phyloP scores from a whole-genome alignment of 768 basidiomycete species.

The Lentinus tigrinus region DNA sequence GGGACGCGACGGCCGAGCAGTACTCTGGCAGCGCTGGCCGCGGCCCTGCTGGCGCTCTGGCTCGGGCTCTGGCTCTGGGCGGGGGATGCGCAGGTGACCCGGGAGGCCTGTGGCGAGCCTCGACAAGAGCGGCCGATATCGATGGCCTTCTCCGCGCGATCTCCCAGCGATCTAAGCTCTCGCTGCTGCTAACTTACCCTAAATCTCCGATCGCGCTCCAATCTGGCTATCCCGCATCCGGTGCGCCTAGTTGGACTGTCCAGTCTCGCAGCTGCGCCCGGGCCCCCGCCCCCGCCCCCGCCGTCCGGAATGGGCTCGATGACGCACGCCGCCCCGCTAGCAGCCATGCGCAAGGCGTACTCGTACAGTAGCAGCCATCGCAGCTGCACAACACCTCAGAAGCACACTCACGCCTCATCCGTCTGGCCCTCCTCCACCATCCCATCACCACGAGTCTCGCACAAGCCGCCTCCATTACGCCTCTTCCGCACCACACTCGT shows the following conservation, averaged over 20 bases:
- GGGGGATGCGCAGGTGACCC: no score
- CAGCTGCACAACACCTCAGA: not conserved
- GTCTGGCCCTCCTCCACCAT: not conserved
- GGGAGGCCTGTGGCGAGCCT: not conserved
- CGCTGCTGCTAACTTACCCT: not conserved
- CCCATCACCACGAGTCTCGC: constrained; percentile 9
- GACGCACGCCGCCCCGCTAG: not conserved
- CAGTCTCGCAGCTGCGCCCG: not conserved
- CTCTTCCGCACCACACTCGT: not conserved
- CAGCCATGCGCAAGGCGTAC: not conserved
- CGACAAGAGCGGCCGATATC: not conserved
- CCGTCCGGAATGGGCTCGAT: no score
- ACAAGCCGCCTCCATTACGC: constrained; percentile 3
- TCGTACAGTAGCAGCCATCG: not conserved
- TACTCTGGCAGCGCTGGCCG: no score
- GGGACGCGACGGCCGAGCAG: not conserved
- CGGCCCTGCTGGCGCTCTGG: not conserved
- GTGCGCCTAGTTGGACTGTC: not conserved
- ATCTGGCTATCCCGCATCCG: constrained; percentile 12
- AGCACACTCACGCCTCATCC: constrained; percentile 12
- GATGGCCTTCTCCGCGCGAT: not conserved
- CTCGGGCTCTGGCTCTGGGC: no score
- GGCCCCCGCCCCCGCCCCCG: not conserved
- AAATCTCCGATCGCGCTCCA: constrained; percentile 16
- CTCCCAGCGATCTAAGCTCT: constrained; percentile 16